Evolutionary conservation across 139 green algal genomes (phyloP).

Genomic region (Medakamo hakoo): DNA sequence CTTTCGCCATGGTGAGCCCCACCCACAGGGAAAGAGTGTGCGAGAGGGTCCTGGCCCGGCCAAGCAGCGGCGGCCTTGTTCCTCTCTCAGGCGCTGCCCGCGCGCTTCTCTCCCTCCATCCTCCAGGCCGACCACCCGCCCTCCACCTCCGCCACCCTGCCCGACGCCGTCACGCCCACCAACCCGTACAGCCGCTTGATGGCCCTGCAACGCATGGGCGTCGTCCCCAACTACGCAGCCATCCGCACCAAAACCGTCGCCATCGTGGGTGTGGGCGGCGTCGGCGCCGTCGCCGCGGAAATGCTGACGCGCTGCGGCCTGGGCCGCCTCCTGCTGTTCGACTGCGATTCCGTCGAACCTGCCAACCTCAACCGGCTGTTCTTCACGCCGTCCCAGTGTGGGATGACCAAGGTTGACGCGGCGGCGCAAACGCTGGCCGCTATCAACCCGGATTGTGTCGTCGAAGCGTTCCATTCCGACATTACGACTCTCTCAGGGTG

Average conservation of each 20-base stretch:
- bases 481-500: slow-evolving; percentile 89
- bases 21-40: too few relatives aligned
- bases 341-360: slow-evolving; percentile 92
- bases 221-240: slow-evolving; percentile 82
- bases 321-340: slow-evolving; percentile 82
- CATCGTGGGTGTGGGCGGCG: slow-evolving; percentile 79
- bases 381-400: slow-evolving; percentile 87
- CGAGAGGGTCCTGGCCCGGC: too few relatives aligned
- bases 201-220: slow-evolving; percentile 91
- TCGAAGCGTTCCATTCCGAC: slow-evolving; percentile 88
- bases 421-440: slow-evolving; percentile 64
- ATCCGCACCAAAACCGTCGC: slow-evolving; percentile 68
- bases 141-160: too few relatives aligned
- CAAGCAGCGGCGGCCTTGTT: too few relatives aligned
- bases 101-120: too few relatives aligned
- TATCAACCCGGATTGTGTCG: slow-evolving; percentile 88
- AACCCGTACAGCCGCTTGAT: slow-evolving; percentile 86
- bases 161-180: slow-evolving; percentile 62
- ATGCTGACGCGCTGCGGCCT: slow-evolving; percentile 94
- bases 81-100: too few relatives aligned
- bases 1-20: too few relatives aligned
- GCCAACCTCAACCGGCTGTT: slow-evolving; percentile 99
- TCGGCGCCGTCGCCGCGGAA: slow-evolving; percentile 87
- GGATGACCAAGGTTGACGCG: slow-evolving; percentile 94
- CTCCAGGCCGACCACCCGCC: too few relatives aligned